A percentile compares a stretch with the other conserved stretches of the same genome.
Evolutionary conservation across 495 filamentous ascomycete species (phyloP).

Genomic region (Friedmanniomyces simplex): DNA sequence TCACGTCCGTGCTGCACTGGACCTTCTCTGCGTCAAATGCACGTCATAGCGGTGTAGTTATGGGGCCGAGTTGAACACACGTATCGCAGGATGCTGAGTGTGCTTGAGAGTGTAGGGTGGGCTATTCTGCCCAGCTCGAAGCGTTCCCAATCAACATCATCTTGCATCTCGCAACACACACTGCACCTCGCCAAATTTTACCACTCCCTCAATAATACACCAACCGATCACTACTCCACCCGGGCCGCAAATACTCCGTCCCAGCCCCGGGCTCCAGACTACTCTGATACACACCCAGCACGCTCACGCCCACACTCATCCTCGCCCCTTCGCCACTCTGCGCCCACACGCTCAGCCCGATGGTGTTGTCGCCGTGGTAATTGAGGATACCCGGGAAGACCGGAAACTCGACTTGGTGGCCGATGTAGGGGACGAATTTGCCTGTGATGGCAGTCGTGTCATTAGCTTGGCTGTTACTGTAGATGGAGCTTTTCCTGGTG

Average conservation of each 20-base stretch:
- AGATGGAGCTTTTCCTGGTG: too few species aligned
- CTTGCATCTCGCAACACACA: too few species aligned
- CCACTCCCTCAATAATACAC: neutral
- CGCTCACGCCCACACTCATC: conserved; percentile 2
- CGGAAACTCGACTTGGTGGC: conserved; percentile 26
- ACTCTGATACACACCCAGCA: neutral
- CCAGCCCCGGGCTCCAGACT: neutral
- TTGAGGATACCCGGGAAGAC: conserved; percentile 29
- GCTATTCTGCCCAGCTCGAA: too few species aligned
- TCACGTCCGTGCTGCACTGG: too few species aligned
- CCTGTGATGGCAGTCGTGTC: conserved; percentile 11
- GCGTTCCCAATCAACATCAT: too few species aligned
- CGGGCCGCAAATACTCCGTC: conserved; percentile 5
- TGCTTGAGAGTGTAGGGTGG: too few species aligned
- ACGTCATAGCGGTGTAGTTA: too few species aligned
- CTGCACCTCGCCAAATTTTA: neutral
- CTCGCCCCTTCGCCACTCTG: conserved; percentile 17
- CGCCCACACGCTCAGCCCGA: conserved; percentile 28
- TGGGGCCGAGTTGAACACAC: too few species aligned
- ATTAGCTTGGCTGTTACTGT: neutral
- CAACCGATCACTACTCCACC: conserved; percentile 4
- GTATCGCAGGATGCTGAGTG: too few species aligned
- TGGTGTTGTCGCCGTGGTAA: conserved; percentile 27
- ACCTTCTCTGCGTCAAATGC: too few species aligned
- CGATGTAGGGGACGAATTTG: conserved; percentile 26